Evolutionary conservation across 495 filamentous ascomycete species (phyloP), one percentile per base, ranked within the genome.

Genomic region (Penicillium odoratum): DNA sequence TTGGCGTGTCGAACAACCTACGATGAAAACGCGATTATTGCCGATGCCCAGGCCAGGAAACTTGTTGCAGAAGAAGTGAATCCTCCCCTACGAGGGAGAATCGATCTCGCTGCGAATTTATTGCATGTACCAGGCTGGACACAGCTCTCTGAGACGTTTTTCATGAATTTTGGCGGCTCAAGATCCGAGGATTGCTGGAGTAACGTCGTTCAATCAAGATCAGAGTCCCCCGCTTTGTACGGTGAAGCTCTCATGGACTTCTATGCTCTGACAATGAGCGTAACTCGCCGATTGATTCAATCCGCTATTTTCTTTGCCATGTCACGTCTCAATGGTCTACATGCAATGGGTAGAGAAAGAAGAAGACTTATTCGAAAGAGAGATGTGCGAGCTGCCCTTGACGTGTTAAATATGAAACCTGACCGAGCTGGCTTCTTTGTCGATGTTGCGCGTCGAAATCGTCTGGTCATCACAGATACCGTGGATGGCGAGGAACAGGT

Each of bases 221-320:
- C 68, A 3, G 81, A 88, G 28, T 68, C 59, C 4, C 91, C 92
- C 0, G 81, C 88, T 0, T 83, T 96, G 15, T 74, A 81, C 76
- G 62, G 79, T 70, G 59, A 90, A 81, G 86, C 88, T 2, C 79
- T 93, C 10, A 78, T 82, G 25, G 91, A 96, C 56, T 87, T 95
- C 51, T 80, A 92, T 62, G 76, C 81, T n/a, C 68, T 95, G 6
- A 75, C 80, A 18, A 67, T 90, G 9, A 86, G 76, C 54, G 57
- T 93, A 16, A 92, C 88, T 0, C 81, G 81, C 29, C 77, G 86
- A n/a, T 67, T 97, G 18, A 74, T 96, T 0, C 81, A 86, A 7
- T 81, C 88, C 1, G 67, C 81, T 2, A 63, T 93, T 0, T 90
- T 85, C 61, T 80, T 87, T n/a, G 83, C 88, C 11, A 79, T 80